Evolutionary conservation across 108 stramenopile genomes (phyloP).

Genomic region (Seminavis robusta): DNA sequence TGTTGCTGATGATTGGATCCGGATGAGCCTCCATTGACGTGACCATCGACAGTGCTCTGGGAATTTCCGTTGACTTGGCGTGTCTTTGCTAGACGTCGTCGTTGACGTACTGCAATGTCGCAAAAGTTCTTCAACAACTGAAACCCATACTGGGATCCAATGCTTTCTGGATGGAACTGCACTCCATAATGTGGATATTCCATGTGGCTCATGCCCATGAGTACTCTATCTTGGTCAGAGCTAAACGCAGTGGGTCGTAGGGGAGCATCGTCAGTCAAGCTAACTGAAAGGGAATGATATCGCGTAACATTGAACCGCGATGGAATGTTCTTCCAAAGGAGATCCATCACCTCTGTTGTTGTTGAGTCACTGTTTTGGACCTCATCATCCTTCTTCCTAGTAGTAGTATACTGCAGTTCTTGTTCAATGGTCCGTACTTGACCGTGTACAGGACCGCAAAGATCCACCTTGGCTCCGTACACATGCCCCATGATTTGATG

Average conservation of each 20-base stretch:
- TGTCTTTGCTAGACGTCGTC: neutral
- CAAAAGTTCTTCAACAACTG: conserved; percentile 63
- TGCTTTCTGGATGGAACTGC: conserved; percentile 94
- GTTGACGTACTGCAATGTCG: conserved; percentile 14
- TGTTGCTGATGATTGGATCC: no score
- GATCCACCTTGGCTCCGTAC: conserved; percentile 51
- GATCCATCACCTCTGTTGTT: neutral
- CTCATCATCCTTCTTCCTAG: neutral
- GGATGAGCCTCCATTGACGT: no score
- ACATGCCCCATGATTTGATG: conserved; percentile 85
- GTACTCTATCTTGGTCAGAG: conserved; percentile 28
- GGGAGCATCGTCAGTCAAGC: conserved; percentile 15
- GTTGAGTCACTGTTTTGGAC: neutral
- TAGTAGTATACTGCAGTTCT: neutral
- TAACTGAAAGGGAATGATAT: conserved; percentile 90
- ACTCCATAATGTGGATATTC: conserved; percentile 87
- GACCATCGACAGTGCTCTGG: no score
- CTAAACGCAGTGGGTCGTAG: neutral
- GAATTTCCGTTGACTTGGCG: no score
- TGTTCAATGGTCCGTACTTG: conserved; percentile 57
- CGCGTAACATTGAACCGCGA: conserved; percentile 71
- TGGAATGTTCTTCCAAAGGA: neutral
- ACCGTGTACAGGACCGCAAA: conserved; percentile 82
- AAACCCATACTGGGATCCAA: conserved; percentile 77
- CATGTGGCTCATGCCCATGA: conserved; percentile 80